Base-by-base conservation (phyloP, 352 stramenopile species). In the Globisporangium barbulae region DNA sequence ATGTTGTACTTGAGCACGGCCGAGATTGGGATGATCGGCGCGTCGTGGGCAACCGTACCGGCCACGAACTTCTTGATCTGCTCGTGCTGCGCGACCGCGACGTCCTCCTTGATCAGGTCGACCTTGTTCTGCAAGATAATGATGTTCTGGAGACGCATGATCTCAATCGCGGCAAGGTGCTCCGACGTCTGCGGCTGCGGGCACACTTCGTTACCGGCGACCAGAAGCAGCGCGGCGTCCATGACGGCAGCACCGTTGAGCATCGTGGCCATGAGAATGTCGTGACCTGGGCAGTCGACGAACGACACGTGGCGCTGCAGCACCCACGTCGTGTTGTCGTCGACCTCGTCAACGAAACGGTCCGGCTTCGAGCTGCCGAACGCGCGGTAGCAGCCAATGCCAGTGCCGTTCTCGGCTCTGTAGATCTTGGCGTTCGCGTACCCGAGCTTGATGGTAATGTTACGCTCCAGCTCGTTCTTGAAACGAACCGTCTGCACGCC, bases 191-290 rank as follows among this genome's bases (percentile, higher is more conserved):
- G 98, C 9, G 98, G 98, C 77, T 99, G 98, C 39, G 98, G 98
- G 78, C 98, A 99, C 42, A 98, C 94, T 84, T 99, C 96, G 69
- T 99, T 99, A 55, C 95, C 96, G 3, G 98, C 98, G 17, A 99
- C 97, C 25, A 99, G 79, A 41, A 99, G 83, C 48, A 99, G 83
- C 3, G 98, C 98, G 44, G 98, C 98, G 77, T 99, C 98, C 98
- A 99, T 99, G 67, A 99, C 98, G 37, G 98, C 98, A 3, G 98
- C 98, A 69, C 98, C 98, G 90, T 99, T 99, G 30, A 99, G 88
- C 98, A 99, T 99, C 72, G 98, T 99, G 47, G 98, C 98, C 98
- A 99, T 99, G 66, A 99, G 91, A 90, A 99, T 99, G 79, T 99
- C 98, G 88, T 99, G 98, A 62, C 98, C 98, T 17, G 98, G 98